Conservation (phyloP, 106 monocot genomes). For the Allium fistulosum region DNA sequence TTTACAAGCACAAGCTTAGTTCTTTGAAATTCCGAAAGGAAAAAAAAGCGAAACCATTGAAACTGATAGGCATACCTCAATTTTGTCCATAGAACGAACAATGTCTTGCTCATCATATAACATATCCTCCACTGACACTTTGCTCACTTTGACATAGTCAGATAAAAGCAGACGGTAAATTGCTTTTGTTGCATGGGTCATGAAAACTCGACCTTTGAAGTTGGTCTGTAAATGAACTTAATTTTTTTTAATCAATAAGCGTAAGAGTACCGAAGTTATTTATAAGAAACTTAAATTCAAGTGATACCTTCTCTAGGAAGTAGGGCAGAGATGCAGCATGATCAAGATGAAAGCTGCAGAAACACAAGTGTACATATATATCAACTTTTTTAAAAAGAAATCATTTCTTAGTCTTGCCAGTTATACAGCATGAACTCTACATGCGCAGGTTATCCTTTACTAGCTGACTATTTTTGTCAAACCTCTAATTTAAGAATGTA, state of each 20-base stretch:
- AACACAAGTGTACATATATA: too few relatives aligned
- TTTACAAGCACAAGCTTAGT: neutral
- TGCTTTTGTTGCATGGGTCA: conserved; percentile 99
- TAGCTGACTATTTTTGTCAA: too few relatives aligned
- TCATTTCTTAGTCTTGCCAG: too few relatives aligned
- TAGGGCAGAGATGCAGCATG: conserved; percentile 97
- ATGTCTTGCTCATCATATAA: conserved; percentile 93
- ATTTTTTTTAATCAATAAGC: neutral
- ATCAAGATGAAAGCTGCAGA: conserved; percentile 91
- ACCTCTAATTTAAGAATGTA: too few relatives aligned
- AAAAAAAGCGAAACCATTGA: neutral
- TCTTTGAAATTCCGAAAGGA: neutral
- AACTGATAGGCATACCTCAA: conserved; percentile 48
- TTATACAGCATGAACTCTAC: too few relatives aligned
- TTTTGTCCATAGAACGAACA: conserved; percentile 88
- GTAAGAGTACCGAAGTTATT: neutral
- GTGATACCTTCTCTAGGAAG: conserved; percentile 87
- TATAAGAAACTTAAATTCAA: neutral
- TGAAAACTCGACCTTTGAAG: conserved; percentile 85
- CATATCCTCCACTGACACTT: conserved; percentile 99
- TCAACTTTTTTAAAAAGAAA: too few relatives aligned
- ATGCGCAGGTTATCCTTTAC: too few relatives aligned
- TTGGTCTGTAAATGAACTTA: conserved; percentile 50
- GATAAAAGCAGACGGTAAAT: conserved; percentile 81
- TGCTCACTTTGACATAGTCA: conserved; percentile 99